Conservation (phyloP, 805 yeast species). For the baker's yeast (Saccharomyces cerevisiae) region DNA sequence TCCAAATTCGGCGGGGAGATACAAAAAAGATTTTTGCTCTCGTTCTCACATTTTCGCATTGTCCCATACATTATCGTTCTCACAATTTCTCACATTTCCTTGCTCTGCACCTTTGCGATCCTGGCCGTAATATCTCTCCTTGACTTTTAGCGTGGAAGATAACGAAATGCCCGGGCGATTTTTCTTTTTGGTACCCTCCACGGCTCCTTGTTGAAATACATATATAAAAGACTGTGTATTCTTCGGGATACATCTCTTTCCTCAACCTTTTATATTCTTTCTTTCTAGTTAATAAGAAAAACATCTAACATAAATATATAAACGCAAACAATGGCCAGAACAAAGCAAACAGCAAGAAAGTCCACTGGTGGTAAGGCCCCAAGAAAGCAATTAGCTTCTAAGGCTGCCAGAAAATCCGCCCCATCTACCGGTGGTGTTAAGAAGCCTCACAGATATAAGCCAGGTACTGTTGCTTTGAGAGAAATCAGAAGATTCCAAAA, state of each 20-base stretch:
- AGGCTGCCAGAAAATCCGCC: constrained; percentile 89
- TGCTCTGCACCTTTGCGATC: not conserved
- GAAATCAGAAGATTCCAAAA: constrained; percentile 97
- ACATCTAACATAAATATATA: not conserved
- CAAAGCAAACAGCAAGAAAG: constrained; percentile 90
- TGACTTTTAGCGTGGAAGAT: not conserved
- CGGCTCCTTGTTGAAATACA: not conserved
- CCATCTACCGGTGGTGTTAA: constrained; percentile 90
- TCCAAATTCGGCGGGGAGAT: constrained; percentile 1
- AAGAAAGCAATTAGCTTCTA: constrained; percentile 87
- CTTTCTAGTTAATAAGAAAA: not conserved
- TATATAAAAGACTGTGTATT: constrained; percentile 2
- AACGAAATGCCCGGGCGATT: not conserved
- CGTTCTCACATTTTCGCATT: constrained; percentile 13
- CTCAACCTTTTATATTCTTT: not conserved
- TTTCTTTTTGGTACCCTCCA: not conserved
- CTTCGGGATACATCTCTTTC: not conserved
- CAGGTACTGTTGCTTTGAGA: constrained; percentile 94
- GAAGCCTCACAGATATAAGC: constrained; percentile 94
- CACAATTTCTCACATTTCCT: constrained; percentile 13
- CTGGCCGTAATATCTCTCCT: not conserved
- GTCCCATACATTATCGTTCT: constrained; percentile 17
- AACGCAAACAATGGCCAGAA: constrained; percentile 64
- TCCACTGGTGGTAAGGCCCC: constrained; percentile 95
- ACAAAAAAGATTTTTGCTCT: not conserved